Evolutionary conservation across 768 basidiomycete species (phyloP).

Genomic region (Sporobolomyces pararoseus): DNA sequence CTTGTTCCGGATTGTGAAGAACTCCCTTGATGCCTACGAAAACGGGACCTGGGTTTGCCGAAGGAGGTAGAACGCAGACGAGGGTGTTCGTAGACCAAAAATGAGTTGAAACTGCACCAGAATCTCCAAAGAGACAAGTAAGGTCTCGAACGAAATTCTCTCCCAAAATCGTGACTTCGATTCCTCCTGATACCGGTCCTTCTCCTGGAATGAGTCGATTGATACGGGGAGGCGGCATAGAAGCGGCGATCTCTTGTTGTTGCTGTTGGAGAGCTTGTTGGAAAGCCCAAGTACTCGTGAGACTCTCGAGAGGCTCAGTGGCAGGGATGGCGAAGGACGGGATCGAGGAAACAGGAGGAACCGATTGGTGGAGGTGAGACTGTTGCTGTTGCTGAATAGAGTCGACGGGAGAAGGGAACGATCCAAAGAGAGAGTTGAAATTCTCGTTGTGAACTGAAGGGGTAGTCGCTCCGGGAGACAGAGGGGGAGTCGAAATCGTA

Average conservation of each 20-base stretch:
- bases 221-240: constrained; percentile 45
- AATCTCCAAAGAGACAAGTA: constrained; percentile 81
- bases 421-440: constrained; percentile 25
- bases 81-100: constrained; percentile 90
- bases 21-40: constrained; percentile 83
- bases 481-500: constrained; percentile 22
- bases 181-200: constrained; percentile 57
- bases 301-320: constrained; percentile 24
- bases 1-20: constrained; percentile 43
- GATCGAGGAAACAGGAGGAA: constrained; percentile 11
- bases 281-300: constrained; percentile 20
- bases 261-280: constrained; percentile 27
- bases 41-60: constrained; percentile 74
- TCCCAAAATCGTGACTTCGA: constrained; percentile 89
- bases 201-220: constrained; percentile 53
- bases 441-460: constrained; percentile 27
- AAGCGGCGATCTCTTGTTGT: constrained; percentile 3
- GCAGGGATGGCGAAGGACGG: constrained; percentile 34
- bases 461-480: constrained; percentile 31
- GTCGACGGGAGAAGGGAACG: constrained; percentile 15
- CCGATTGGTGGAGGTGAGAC: not conserved
- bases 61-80: constrained; percentile 83
- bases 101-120: constrained; percentile 74
- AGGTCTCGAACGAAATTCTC: constrained; percentile 64
- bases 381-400: constrained; percentile 1